Base-by-base conservation (phyloP, 805 yeast genomes). In the Yarrowia sp. region DNA sequence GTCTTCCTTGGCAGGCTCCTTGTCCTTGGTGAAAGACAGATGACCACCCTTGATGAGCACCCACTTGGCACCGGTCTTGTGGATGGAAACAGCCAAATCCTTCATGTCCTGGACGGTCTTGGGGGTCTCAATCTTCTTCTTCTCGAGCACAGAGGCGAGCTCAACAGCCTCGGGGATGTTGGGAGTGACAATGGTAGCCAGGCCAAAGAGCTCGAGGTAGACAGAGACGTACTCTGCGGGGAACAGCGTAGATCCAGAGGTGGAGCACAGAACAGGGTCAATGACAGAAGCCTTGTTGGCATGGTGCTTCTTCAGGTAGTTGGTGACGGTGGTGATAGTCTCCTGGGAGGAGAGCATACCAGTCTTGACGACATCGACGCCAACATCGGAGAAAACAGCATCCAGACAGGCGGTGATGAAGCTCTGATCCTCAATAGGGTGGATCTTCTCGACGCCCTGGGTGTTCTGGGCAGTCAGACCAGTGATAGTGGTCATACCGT, bases 1-100 rank as follows among this genome's bases (percentile, higher is more conserved):
- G 2, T 67, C 72, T n/a, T 32, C 46, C 22, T 45, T 69, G 15
- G 69, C 66, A 7, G 38, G 40, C 45, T 55, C 64, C 56, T 49
- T 59, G 68, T 63, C 59, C 45, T 71, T 50, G 59, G 70, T 43
- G 68, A 76, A 41, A 66, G 74, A 75, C 8, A 90, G 86, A 75
- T 91, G 97, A 0, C 97, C 97, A 16, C 97, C 97, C 77, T 92
- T 91, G 32, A 91, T 81, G 45, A 91, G 78, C 10, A 91, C 84
- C 71, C 85, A 85, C 8, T 79, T 72, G 70, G 89, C 84, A 2
- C 82, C 80, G 1, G 73, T 74, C 5, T 73, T 68, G n/a, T 80
- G 76, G 16, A 87, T 80, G 15, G 73, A 69, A 56, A 75, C 75
- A 5, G 87, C 85, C 45, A 82, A 72, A 5, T 70, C 67, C 64